Evolutionary conservation across 1,284 basidiomycete genomes (phyloP), one percentile per base, ranked within the genome.

Genomic region (Vanrija humicola): DNA sequence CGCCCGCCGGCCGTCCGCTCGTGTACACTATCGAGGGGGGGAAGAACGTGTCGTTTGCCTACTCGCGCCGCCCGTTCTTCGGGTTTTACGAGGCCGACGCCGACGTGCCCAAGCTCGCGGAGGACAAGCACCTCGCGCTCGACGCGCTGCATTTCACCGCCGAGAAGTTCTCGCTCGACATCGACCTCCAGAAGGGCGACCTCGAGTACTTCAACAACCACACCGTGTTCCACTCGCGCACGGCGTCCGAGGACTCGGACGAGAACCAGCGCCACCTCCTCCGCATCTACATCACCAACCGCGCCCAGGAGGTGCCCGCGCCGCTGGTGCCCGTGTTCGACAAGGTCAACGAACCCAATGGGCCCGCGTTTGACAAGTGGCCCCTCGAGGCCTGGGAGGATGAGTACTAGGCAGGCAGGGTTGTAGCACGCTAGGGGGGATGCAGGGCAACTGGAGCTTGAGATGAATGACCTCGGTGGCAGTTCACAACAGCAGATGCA

Each of bases 141-240:
- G 65, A 67, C 53, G 65, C 65, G 6, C 43, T 67, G 7, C 65
- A 67, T 49, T 67, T 65, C 40, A 65, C 62, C 1, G 65, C 65
- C 1, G 65, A 63, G 47, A 58, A 56, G 43, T 62, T 53, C 56
- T 56, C 59, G 43, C 29, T 67, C 34, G 65, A 67, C 44, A 38
- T 67, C 18, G 52, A 65, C 39, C 55, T 67, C 14, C 44, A 67
- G 40, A 62, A 59, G 46, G 65, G 65, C 38, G 65, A 67, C 49
- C 47, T 67, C 29, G 65, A 67, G 55, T 67, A 61, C 42, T 58
- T 64, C 38, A 65, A 65, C 59, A 67, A 67, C 38, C 39, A 56
- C 12, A 61, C 59, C 19, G 59, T 65, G 10, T 64, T 51, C 50
- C 65, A 67, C 34, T 34, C 34, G 34, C 58, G 61, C 28, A 55